Percentiles rank a stretch among this genome's conserved stretches.
Evolutionary conservation across 176 grass and related monocot genomes (phyloP).

Genomic region (Triticum timopheevii): DNA sequence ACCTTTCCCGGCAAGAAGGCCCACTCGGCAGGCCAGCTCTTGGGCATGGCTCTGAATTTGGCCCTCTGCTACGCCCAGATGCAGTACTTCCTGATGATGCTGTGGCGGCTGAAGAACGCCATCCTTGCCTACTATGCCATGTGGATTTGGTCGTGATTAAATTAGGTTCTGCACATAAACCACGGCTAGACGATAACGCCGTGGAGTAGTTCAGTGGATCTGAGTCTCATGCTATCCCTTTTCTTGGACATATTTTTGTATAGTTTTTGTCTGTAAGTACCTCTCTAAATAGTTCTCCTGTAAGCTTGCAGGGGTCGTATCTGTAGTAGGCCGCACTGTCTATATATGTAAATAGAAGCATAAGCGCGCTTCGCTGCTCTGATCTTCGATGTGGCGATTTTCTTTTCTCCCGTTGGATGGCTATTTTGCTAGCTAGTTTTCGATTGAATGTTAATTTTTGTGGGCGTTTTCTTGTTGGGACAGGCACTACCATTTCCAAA

Average conservation of each 20-base stretch:
- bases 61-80: constrained; percentile 46
- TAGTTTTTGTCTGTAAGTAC: too few relatives aligned
- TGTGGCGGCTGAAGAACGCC: constrained; percentile 49
- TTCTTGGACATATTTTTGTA: background rate
- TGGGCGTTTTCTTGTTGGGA: too few relatives aligned
- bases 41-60: background rate
- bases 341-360: too few relatives aligned
- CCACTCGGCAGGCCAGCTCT: constrained; percentile 23
- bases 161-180: background rate
- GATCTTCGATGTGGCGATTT: too few relatives aligned
- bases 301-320: too few relatives aligned
- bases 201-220: background rate
- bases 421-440: too few relatives aligned
- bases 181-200: background rate
- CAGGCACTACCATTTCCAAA: too few relatives aligned
- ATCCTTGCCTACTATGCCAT: constrained; percentile 40
- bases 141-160: constrained; percentile 51
- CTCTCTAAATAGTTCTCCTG: too few relatives aligned
- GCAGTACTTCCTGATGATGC: constrained; percentile 50
- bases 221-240: background rate
- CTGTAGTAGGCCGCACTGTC: too few relatives aligned
- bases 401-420: too few relatives aligned
- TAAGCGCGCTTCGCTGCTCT: too few relatives aligned
- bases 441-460: too few relatives aligned
- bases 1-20: constrained; percentile 4